Base-by-base conservation (phyloP, 1,139 yeast species). In the Suhomyces atakaporum region DNA sequence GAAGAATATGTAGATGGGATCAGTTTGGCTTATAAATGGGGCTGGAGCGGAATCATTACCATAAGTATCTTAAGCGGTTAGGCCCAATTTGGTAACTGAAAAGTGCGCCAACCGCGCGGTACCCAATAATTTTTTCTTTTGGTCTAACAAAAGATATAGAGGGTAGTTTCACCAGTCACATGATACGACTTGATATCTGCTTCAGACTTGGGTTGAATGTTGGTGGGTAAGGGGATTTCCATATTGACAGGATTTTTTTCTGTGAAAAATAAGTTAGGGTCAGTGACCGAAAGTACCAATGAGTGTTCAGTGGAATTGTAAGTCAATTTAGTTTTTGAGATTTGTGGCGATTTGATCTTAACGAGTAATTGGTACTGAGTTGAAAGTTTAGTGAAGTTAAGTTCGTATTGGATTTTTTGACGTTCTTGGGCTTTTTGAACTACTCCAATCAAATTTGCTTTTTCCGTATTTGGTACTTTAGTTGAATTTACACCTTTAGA, bases 181-280 rank as follows among this genome's bases (percentile, higher is more conserved):
- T 16, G 12, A 22, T 25, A 39, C 6, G 39, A 13, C 20, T 24
- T 27, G 20, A 30, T 11, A 16, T 31, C 35, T 5, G 35, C 29
- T 3, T 18, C 33, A 3, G 33, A 16, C 16, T 25, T 21, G 25
- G 29, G 20, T 7, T 23, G 16, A 16, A 34, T 20, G 26, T 30
- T 35, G 3, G 25, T 22, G 7, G 53, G 51, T 13, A 51, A 34
- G 7, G 55, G 55, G 16, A 53, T 46, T 16, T 43, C 44, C 24
- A 52, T 8, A 10, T 12, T 15, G 8, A 15, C 15, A 7, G 38
- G 41, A 18, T 11, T 20, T 14, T 34, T 38, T 16, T 28, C 30
- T 7, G 32, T 35, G 33, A 51, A 50, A 28, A 38, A 42, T 19
- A 29, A 33, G 18, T 16, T 25, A 7, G 28, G 21, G 16, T 45